These are phyloP conservation scores for Plantago rigida DNA, from an alignment of 305 asterid genomes.

Conservation along the genomic window DNA sequence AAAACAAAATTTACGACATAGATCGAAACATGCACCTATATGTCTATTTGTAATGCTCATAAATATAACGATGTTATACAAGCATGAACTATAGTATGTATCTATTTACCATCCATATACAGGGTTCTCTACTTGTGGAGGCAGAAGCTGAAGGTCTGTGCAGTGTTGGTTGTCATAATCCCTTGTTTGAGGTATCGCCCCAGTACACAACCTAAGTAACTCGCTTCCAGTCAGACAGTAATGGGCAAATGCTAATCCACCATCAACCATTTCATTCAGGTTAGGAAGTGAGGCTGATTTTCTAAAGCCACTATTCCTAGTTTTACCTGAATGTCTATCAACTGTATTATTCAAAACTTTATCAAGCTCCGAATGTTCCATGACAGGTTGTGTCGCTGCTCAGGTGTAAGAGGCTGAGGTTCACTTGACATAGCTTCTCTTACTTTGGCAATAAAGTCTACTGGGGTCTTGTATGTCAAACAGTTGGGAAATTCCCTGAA, in stretches of 20 bases:
- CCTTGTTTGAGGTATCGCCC: conserved; percentile 75
- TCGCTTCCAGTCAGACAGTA: conserved; percentile 83
- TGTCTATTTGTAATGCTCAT: background rate
- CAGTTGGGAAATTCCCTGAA: conserved; percentile 89
- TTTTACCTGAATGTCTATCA: conserved; percentile 26
- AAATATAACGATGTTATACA: conserved; percentile 28
- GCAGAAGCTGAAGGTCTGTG: conserved; percentile 69
- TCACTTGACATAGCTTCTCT: conserved; percentile 89
- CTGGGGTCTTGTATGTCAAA: conserved; percentile 71
- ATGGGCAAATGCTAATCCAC: conserved; percentile 83
- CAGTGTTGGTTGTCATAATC: conserved; percentile 66
- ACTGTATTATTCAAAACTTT: conserved; percentile 37
- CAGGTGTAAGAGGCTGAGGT: conserved; percentile 79
- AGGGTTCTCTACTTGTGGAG: conserved; percentile 85
- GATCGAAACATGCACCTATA: background rate
- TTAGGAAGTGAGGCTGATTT: conserved; percentile 67
- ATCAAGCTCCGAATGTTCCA: conserved; percentile 73
- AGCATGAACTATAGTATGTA: conserved; percentile 7
- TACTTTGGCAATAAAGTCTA: conserved; percentile 78
- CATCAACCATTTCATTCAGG: conserved; percentile 60
- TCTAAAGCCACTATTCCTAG: conserved; percentile 26
- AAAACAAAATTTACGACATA: background rate
- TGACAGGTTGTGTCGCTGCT: conserved; percentile 67
- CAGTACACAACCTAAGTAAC: conserved; percentile 71
- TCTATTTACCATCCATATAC: conserved; percentile 75